phyloP scores from a whole-genome alignment of 345 rosid species.

The Salix caprea region DNA sequence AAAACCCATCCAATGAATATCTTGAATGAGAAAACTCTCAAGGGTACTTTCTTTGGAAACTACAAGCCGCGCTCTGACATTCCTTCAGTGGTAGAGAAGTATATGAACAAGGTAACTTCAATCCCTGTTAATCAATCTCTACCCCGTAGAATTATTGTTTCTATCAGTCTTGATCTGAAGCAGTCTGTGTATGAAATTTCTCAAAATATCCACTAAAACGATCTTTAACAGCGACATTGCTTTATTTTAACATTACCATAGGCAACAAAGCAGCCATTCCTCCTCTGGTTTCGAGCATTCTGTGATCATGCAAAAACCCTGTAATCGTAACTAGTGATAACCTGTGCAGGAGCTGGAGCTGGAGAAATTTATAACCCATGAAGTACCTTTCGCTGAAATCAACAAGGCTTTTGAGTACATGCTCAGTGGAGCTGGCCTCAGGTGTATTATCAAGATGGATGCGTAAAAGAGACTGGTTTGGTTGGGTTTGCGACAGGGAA shows the following conservation, averaged over 20 bases:
- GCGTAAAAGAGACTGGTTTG: not conserved
- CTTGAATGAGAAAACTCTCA: slow-evolving; percentile 61
- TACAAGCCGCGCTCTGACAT: slow-evolving; percentile 62
- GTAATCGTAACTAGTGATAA: not conserved
- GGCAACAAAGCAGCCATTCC: not conserved
- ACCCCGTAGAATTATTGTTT: too few species aligned
- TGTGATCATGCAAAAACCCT: not conserved
- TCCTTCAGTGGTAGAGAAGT: slow-evolving; percentile 57
- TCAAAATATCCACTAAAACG: not conserved
- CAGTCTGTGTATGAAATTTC: not conserved
- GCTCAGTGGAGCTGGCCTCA: slow-evolving; percentile 42
- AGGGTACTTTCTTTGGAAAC: slow-evolving; percentile 66
- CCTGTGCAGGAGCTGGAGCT: slow-evolving; percentile 39
- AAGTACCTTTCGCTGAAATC: slow-evolving; percentile 42
- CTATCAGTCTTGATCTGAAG: too few species aligned
- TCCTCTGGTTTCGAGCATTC: not conserved
- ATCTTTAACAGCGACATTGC: not conserved
- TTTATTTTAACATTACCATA: too few species aligned
- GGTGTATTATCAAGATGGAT: slow-evolving; percentile 47
- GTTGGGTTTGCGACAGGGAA: not conserved
- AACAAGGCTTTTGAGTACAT: slow-evolving; percentile 51
- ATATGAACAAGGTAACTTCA: slow-evolving; percentile 50
- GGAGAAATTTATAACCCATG: slow-evolving; percentile 49
- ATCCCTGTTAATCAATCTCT: too few species aligned
- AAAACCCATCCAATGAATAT: slow-evolving; percentile 57